Base-by-base conservation (phyloP, 306 rosid species). In the Rubus idaeus region DNA sequence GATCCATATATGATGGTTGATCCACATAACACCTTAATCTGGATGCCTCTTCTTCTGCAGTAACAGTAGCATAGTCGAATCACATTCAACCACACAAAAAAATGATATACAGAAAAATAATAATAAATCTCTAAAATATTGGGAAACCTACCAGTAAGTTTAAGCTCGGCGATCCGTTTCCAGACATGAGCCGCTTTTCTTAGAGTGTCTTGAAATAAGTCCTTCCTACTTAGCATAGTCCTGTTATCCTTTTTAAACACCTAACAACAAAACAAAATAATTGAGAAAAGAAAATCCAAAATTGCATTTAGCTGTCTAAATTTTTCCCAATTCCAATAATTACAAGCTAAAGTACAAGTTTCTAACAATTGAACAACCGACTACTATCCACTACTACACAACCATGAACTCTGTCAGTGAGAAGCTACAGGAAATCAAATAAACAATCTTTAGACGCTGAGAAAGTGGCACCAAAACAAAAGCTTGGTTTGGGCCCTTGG, bases 1-100 rank as follows among this genome's bases (percentile, higher is more conserved):
- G 97, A 89, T 95, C 99, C 14, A 91, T 92, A 86, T 84, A 95
- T 30, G 96, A 82, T 68, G 96, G 93, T 64, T 95, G 87, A 55
- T 95, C 99, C 58, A 92, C 92, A 78, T 71, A 90, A 78, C 71
- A 57, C 82, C 99, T 88, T 53, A 95, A 83, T 79, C 60, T 86
- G 21, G 75, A 62, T 74, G 99, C 97, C 81, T 95, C 99, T 84
- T 86, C 91, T 47, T 95, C 99, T 89, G 91, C 50, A 78, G 77
- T 45, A 41, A 18, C 78, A 85, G 12, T 44, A 26, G 42, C 66
- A 62, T 6, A 20, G 17, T 75, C 76, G 41, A 66, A 75, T 78
- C 40, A 73, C 40, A 73, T n/a, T 57, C 23, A 72, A 82, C 20
- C 71, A 68, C 63, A 20, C n/a, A 5, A 2, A 20, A 40, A 52